Percentiles rank a stretch among this genome's conserved stretches.
Evolutionary conservation across 2,329 filamentous ascomycete species (phyloP).

Genomic region (Nothomitra cinnamomea): DNA sequence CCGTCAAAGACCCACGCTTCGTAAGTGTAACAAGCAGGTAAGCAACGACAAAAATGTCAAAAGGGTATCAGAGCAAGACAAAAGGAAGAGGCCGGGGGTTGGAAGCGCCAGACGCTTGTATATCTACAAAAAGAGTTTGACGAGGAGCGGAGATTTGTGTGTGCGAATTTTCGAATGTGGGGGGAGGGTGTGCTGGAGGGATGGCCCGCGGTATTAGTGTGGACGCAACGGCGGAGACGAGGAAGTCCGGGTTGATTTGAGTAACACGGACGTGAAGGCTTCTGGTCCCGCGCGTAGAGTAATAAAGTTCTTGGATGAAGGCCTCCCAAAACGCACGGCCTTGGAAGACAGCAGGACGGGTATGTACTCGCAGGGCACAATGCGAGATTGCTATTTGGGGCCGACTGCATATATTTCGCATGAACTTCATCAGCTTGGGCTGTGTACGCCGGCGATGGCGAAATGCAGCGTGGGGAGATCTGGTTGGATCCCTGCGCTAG

Average conservation of each 20-base stretch:
- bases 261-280: not conserved
- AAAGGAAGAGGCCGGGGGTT: not conserved
- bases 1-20: not conserved
- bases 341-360: too few relatives aligned
- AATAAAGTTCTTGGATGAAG: not conserved
- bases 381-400: not conserved
- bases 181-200: not conserved
- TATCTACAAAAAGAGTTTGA: not conserved
- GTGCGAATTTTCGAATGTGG: too few relatives aligned
- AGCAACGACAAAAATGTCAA: not conserved
- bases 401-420: not conserved
- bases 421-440: constrained; percentile 2
- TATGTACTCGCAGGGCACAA: too few relatives aligned
- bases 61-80: not conserved
- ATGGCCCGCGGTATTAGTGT: not conserved
- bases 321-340: not conserved
- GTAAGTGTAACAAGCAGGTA: not conserved
- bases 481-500: not conserved
- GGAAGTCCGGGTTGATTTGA: not conserved
- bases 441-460: constrained; percentile 1
- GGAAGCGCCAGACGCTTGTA: not conserved
- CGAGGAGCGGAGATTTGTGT: not conserved
- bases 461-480: not conserved
- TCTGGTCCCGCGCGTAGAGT: not conserved
- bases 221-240: constrained; percentile 3